phyloP scores from a whole-genome alignment of 345 rosid species.

The Arabidopsis thaliana region DNA sequence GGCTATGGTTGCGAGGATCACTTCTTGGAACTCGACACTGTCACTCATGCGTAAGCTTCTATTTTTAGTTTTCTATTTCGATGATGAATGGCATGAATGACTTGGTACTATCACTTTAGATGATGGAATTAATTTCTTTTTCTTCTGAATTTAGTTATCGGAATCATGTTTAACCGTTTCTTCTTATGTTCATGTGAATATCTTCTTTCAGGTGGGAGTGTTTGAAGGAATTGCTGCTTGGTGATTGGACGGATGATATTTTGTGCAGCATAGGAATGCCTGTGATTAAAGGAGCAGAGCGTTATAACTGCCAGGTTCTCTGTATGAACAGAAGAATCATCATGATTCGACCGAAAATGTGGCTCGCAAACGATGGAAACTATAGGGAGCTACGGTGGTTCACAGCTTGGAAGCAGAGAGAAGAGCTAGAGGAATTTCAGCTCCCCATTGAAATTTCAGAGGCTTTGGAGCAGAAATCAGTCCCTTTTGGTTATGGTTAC shows the following conservation, averaged over 20 bases:
- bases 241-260: constrained; percentile 87
- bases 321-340: constrained; percentile 81
- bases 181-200: neutral
- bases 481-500: constrained; percentile 89
- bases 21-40: constrained; percentile 90
- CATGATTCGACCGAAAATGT: constrained; percentile 93
- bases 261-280: constrained; percentile 98
- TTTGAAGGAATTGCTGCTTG: constrained; percentile 77
- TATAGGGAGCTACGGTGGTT: constrained; percentile 93
- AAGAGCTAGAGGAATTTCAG: constrained; percentile 74
- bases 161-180: neutral
- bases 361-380: constrained; percentile 93
- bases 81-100: neutral
- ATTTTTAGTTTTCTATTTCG: neutral
- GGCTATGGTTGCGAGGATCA: constrained; percentile 99
- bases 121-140: neutral
- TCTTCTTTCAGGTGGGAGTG: constrained; percentile 81
- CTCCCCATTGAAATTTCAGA: constrained; percentile 73
- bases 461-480: constrained; percentile 76
- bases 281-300: constrained; percentile 81
- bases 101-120: constrained; percentile 4
- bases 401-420: constrained; percentile 81
- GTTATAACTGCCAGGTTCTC: constrained; percentile 91
- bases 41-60: constrained; percentile 68
- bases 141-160: neutral